Evolutionary conservation across 2,329 filamentous ascomycete genomes (phyloP), one percentile per base, ranked within the genome.

Genomic region (Nigrograna mackinnonii): DNA sequence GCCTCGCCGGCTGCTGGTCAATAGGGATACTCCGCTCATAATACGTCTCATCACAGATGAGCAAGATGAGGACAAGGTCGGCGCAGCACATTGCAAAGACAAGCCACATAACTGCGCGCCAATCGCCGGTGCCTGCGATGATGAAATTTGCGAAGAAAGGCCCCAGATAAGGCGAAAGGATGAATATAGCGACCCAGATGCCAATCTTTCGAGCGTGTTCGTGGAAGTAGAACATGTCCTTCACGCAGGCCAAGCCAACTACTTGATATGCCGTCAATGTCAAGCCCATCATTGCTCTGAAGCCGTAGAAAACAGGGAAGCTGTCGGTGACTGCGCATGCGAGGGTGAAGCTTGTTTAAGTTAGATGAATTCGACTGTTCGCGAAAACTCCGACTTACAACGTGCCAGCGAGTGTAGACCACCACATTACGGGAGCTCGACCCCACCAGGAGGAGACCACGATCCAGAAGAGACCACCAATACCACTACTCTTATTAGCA

Each of bases 371-470:
- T n/a, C n/a, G n/a, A n/a, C n/a, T n/a, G n/a, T n/a, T n/a, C n/a
- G n/a, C n/a, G n/a, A n/a, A n/a, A n/a, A n/a, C n/a, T n/a, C n/a
- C n/a, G n/a, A n/a, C n/a, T n/a, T n/a, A n/a, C n/a, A 68, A 60
- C 4, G 67, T 64, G 2, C 71, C 71, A 7, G 70, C 44, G 4
- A 74, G 63, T 50, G 72, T 69, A 28, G 69, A 63, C 70, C 69
- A 74, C 30, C 73, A 56, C 63, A 70, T 69, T 28, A 72, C 55
- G 1, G 71, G 71, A 16, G 70, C 64, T 30, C 71, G 68, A 18
- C 41, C 44, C 41, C 48, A 55, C 37, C 49, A 57, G 1, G 48
- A 47, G 2, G 37, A 40, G 3, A 46, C 32, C 30, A 40, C 44
- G 28, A 61, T 60, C 55, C 52, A 60, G 21, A 52, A 46, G 14